These are phyloP conservation scores for Monocercomonoides exilis DNA, from an alignment of 78 protist genomes.

Conservation along the genomic window DNA sequence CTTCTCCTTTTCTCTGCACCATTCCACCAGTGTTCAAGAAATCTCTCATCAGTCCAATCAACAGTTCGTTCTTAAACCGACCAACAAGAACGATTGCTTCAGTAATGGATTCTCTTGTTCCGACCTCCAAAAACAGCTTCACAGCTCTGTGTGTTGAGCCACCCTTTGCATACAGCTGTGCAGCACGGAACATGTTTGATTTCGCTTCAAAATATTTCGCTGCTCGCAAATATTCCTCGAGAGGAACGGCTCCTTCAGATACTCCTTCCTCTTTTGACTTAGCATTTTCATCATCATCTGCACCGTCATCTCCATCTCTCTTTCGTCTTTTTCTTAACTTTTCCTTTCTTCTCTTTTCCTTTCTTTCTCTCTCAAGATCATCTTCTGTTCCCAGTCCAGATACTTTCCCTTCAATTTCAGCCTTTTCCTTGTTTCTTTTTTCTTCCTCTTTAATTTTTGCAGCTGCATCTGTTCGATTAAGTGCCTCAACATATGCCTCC, in stretches of 20 bases:
- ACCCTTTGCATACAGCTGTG: not conserved
- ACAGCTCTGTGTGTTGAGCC: not conserved
- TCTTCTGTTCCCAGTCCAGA: too few relatives aligned
- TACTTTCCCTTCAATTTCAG: not conserved
- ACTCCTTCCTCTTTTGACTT: not conserved
- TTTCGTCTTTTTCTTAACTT: too few relatives aligned
- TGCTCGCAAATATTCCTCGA: not conserved
- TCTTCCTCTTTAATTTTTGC: not conserved
- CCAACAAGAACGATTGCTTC: not conserved
- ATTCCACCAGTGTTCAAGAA: too few relatives aligned
- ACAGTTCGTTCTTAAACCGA: not conserved
- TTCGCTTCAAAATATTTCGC: not conserved
- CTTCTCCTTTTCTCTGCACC: too few relatives aligned
- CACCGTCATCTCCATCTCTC: too few relatives aligned
- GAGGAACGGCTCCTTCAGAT: not conserved
- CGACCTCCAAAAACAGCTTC: not conserved
- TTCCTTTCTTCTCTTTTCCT: too few relatives aligned
- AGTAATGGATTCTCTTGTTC: not conserved
- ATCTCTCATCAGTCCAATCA: not conserved
- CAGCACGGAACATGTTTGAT: not conserved
- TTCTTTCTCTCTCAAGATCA: too few relatives aligned
- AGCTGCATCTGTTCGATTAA: not conserved
- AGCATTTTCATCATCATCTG: too few relatives aligned
- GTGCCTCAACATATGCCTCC: not conserved
- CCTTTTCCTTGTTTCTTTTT: not conserved